Base-by-base conservation (phyloP, 805 yeast species). In the Saccharomyces mikatae region DNA sequence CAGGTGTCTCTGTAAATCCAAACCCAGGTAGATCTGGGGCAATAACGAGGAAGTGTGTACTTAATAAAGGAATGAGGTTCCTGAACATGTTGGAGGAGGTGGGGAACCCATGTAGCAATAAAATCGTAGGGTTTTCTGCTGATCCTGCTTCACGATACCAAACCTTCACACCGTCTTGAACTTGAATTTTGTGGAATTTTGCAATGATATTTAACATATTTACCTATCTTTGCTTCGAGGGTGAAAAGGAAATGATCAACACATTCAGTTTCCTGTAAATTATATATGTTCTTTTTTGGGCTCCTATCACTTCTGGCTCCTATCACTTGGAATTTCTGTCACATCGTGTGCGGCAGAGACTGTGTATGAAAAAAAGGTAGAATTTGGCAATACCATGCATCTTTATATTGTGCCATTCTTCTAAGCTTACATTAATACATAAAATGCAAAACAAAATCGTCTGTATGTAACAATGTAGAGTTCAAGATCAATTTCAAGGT, bases 1-100 rank as follows among this genome's bases (percentile, higher is more conserved):
- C 54, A 6, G 74, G 69, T n/a, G 59, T 52, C 31, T 65, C 64
- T 2, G 78, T 72, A 52, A 62, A 66, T 2, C 79, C 79, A 58
- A 62, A 75, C 8, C 76, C 72, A 13, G 79, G 80, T n/a, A 76
- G 57, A 57, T 76, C 80, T 6, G 79, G 79, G 3, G 79, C 79
- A 51, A 76, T 56, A 11, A 76, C 64, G 51, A 71, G 76, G 56
- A 64, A 76, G 22, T 70, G 54, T 4, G 68, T 58, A 3, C 72
- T 66, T 30, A 76, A 61, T 32, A 73, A 57, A 3, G 75, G 72
- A 52, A 76, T 73, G 57, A 76, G 57, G 47, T 68, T 58, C 46
- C 74, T 61, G 62, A 62, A 76, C 72, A 66, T 69, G 54, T 68
- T 66, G 1, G 79, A 75, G 3, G 80, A 74, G 3, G 77, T 65